Evolutionary conservation across 2,329 filamentous ascomycete genomes (phyloP), one percentile per base, ranked within the genome.

Genomic region (Neofusicoccum sp.): DNA sequence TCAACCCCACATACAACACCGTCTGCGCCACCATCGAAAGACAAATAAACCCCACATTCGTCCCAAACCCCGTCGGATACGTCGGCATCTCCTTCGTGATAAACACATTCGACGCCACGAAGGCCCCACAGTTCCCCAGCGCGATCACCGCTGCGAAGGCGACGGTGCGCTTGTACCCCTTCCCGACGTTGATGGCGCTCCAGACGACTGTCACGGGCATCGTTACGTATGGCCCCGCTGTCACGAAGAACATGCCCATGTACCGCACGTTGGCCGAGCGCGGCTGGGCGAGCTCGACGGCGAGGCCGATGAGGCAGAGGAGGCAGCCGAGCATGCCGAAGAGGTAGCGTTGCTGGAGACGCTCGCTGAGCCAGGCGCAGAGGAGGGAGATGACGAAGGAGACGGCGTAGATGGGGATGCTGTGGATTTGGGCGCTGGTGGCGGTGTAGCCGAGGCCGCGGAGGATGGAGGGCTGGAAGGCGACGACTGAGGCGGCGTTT

Each of bases 241-340:
- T 59, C 0, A 49, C 57, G 57, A 59, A 59, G 44, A 59, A 59
- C 57, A 59, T 59, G 45, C 57, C 57, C 57, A 59, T 59, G 57
- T 59, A 59, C 6, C 57, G 57, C 33, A 59, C 11, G 26, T 26
- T 33, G 6, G 40, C 7, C 24, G 14, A 14, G 20, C n/a, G 33
- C 6, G 57, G 57, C 57, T 49, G 44, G 8, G 57, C 57, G 11
- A 59, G 41, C 43, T 59, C 33, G 57, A 59, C 34, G 34, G 57
- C 57, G 5, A 59, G 44, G 5, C 84, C 85, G 30, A 81, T 70
- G 0, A 79, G 79, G 9, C 81, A 78, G 54, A 86, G 73, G 24
- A 72, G 63, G 51, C 80, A 78, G 8, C 82, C 82, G 3, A 72
- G 65, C 12, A 86, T 76, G 36, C 81, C 80, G 72, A 86, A 86